Percentiles rank a stretch among this genome's conserved stretches.
Conservation (phyloP, 768 basidiomycete species). For the Paxillus ammoniavirescens region DNA sequence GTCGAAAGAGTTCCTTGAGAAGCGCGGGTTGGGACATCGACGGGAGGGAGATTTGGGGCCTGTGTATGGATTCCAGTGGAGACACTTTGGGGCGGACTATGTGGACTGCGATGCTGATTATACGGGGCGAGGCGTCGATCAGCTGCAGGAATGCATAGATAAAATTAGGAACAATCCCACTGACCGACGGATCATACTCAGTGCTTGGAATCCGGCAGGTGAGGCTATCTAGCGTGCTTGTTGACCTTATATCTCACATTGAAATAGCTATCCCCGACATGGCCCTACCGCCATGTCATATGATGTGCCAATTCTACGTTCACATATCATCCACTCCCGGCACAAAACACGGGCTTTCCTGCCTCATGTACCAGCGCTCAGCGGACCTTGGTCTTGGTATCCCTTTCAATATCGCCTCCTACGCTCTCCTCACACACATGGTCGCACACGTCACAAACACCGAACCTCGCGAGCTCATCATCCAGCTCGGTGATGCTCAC, state of each 20-base stretch:
- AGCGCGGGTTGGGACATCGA: constrained; percentile 78
- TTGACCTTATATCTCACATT: neutral
- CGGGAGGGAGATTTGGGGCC: constrained; percentile 93
- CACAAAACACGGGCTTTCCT: constrained; percentile 75
- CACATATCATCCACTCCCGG: constrained; percentile 63
- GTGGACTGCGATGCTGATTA: constrained; percentile 74
- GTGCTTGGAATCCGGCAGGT: constrained; percentile 99
- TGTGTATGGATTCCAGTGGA: constrained; percentile 97
- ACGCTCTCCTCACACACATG: constrained; percentile 96
- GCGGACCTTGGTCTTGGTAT: constrained; percentile 97
- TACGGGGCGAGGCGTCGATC: constrained; percentile 85
- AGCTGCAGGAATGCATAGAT: constrained; percentile 81
- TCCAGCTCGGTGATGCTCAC: constrained; percentile 97
- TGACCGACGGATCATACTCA: constrained; percentile 90
- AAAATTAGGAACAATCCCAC: constrained; percentile 94
- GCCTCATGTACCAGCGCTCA: constrained; percentile 97
- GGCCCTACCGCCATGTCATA: constrained; percentile 98
- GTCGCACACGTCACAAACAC: constrained; percentile 90
- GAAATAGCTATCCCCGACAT: constrained; percentile 80
- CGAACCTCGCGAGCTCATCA: constrained; percentile 83
- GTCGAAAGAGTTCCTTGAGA: constrained; percentile 80
- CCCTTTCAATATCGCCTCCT: constrained; percentile 99
- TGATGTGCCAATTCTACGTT: constrained; percentile 99
- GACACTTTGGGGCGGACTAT: constrained; percentile 90
- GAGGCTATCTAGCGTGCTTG: constrained; percentile 18